Conservation (phyloP, 371 early-diverging fungal species). For the Umbelopsis sp. region DNA sequence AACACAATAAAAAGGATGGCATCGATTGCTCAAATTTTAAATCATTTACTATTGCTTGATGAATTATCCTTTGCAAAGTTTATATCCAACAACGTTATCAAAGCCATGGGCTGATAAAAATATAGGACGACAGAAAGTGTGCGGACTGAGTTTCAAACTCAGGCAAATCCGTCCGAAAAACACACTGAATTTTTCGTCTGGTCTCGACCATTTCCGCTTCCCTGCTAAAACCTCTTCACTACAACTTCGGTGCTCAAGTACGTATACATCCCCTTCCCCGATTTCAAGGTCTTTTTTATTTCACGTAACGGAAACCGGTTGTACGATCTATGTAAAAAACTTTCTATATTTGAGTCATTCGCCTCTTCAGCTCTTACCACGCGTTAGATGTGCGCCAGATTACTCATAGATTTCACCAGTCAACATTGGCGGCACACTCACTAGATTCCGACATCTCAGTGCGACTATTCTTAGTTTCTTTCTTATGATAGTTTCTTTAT, state of each 20-base stretch:
- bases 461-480: slow-evolving; percentile 1
- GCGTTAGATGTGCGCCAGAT: slow-evolving; percentile 14
- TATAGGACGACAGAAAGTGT: neutral
- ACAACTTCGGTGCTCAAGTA: slow-evolving; percentile 14
- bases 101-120: too few relatives aligned
- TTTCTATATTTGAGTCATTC: neutral
- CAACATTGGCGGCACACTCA: neutral
- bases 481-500: neutral
- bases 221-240: slow-evolving; percentile 7
- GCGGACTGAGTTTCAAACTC: neutral
- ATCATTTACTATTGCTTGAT: too few relatives aligned
- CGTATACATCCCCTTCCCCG: neutral
- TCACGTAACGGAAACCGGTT: neutral
- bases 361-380: neutral
- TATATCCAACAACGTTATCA: too few relatives aligned
- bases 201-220: slow-evolving; percentile 19
- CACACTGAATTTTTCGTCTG: slow-evolving; percentile 3
- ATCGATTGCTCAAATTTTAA: too few relatives aligned
- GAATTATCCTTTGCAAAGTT: too few relatives aligned
- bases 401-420: neutral
- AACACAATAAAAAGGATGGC: too few relatives aligned
- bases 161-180: too few relatives aligned
- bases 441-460: slow-evolving; percentile 5
- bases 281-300: neutral
- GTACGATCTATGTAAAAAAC: slow-evolving; percentile 3